Conservation (phyloP, 495 filamentous ascomycete genomes). For the Penicillium coprophilum region DNA sequence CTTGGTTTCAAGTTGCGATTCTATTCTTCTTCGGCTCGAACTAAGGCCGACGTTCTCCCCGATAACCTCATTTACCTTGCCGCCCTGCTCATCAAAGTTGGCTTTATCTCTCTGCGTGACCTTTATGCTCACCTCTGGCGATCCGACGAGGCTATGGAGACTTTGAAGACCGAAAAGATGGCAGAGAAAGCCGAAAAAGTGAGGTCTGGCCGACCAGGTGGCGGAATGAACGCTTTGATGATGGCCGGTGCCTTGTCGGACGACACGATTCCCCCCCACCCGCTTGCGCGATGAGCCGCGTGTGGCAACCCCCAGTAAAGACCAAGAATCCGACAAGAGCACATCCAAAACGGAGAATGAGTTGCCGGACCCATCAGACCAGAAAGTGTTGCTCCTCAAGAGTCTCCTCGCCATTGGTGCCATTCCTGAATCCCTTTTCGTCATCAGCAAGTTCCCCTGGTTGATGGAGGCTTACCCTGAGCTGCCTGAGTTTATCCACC, state of each 20-base stretch:
- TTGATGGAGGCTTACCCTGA: conserved; percentile 80
- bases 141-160: conserved; percentile 76
- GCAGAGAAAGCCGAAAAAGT: conserved; percentile 81
- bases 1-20: conserved; percentile 97
- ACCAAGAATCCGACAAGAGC: conserved; percentile 49
- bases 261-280: conserved; percentile 62
- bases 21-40: conserved; percentile 74
- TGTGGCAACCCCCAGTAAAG: conserved; percentile 47
- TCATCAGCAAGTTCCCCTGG: conserved; percentile 90
- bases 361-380: conserved; percentile 80
- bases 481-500: conserved; percentile 72
- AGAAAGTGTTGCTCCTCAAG: conserved; percentile 81
- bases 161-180: conserved; percentile 60
- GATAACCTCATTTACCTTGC: conserved; percentile 89
- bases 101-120: conserved; percentile 93
- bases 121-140: conserved; percentile 93
- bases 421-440: conserved; percentile 87
- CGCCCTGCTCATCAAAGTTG: conserved; percentile 91
- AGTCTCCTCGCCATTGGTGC: conserved; percentile 89
- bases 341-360: conserved; percentile 53
- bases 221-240: conserved; percentile 79
- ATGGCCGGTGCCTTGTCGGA: conserved; percentile 86
- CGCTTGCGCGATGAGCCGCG: conserved; percentile 47
- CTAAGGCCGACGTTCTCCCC: conserved; percentile 68
- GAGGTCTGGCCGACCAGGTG: conserved; percentile 59